A percentile compares a stretch with the other conserved stretches of the same genome.
Conservation (phyloP, 768 basidiomycete species). For the Termitomyces sp. region DNA sequence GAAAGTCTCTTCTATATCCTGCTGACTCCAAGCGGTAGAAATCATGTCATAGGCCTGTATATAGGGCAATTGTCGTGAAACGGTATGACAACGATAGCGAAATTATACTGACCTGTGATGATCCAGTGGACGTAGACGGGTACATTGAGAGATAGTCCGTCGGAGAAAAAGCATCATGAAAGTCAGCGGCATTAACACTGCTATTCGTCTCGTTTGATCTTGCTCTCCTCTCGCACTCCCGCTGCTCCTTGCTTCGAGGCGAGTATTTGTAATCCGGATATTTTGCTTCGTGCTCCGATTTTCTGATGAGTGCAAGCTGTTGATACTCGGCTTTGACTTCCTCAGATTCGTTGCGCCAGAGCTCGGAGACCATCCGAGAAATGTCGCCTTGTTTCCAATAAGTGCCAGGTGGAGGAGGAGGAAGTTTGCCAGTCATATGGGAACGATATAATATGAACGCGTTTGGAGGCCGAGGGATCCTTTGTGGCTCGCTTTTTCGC, state of each 20-base stretch:
- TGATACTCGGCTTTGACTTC: conserved; percentile 3
- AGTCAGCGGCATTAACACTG: not conserved
- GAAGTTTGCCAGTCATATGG: not conserved
- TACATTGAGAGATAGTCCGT: not conserved
- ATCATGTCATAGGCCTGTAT: not conserved
- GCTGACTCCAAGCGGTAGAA: not conserved
- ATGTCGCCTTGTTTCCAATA: not conserved
- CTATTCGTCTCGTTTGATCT: not conserved
- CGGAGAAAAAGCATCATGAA: not conserved
- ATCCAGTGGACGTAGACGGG: not conserved
- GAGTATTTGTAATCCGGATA: conserved; percentile 7
- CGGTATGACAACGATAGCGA: not conserved
- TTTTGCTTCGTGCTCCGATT: conserved; percentile 3
- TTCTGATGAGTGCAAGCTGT: not conserved
- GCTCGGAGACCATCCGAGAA: conserved; percentile 1
- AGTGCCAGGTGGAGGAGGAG: not conserved
- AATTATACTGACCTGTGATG: not conserved
- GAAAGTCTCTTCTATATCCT: not conserved
- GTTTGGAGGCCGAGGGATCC: conserved; percentile 1
- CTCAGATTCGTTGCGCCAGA: conserved; percentile 4
- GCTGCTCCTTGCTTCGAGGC: conserved; percentile 1
- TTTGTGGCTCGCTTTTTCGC: not conserved
- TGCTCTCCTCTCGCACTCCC: not conserved
- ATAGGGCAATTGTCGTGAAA: not conserved
- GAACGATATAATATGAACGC: conserved; percentile 3